Percentiles rank a stretch among this genome's conserved stretches.
Conservation (phyloP, 2,329 filamentous ascomycete genomes). For the Alternaria novae-zelandiae region DNA sequence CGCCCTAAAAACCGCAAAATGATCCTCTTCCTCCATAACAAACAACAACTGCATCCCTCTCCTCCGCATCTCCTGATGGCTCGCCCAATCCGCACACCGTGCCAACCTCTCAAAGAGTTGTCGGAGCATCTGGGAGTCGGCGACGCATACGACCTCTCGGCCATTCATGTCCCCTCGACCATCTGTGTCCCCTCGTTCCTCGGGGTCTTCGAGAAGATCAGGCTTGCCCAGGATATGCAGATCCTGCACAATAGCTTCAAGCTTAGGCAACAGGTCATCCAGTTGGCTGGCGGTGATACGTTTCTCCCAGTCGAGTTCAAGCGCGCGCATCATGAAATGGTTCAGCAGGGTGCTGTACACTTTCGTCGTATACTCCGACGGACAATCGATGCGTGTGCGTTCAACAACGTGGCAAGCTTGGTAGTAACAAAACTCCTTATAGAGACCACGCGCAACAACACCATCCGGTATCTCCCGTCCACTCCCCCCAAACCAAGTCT, state of each 20-base stretch:
- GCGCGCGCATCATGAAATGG: neutral
- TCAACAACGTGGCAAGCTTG: neutral
- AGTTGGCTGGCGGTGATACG: neutral
- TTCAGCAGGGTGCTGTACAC: neutral
- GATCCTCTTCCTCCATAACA: neutral
- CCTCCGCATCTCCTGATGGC: neutral
- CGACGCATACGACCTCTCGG: neutral
- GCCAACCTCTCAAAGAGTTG: neutral
- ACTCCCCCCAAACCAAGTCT: neutral
- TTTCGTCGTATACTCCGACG: neutral
- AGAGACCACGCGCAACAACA: neutral
- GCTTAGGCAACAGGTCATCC: neutral
- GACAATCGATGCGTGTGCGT: neutral
- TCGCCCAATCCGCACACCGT: neutral
- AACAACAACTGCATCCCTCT: neutral
- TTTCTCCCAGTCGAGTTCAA: neutral
- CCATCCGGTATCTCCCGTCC: neutral
- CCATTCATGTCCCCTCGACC: neutral
- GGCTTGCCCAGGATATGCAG: neutral
- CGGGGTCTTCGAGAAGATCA: neutral
- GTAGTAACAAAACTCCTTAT: neutral
- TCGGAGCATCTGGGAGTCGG: neutral
- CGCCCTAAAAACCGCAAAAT: neutral
- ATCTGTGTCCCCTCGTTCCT: neutral
- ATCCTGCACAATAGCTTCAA: neutral